Conservation (phyloP, 1,139 yeast genomes). For the Saccharomyces hybrid region DNA sequence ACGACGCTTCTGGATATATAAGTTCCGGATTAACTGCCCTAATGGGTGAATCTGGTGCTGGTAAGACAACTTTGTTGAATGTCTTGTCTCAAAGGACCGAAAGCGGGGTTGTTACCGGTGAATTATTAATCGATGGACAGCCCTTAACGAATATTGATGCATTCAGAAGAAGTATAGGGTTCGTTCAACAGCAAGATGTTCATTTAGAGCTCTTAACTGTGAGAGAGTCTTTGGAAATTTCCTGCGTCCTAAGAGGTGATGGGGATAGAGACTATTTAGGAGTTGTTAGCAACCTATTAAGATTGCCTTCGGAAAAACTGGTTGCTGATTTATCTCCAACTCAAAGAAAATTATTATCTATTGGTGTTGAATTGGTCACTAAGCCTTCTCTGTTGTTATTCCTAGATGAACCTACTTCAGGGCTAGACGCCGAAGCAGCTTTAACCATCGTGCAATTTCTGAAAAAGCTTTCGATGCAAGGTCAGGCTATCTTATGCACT, state of each 20-base stretch:
- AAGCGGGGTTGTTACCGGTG: conserved; percentile 48
- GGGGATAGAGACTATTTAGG: conserved; percentile 43
- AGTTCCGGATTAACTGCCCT: conserved; percentile 47
- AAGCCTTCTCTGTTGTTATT: conserved; percentile 42
- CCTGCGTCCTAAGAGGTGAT: conserved; percentile 45
- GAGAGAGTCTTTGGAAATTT: conserved; percentile 44
- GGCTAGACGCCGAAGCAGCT: conserved; percentile 44
- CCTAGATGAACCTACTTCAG: conserved; percentile 45
- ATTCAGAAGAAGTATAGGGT: conserved; percentile 49
- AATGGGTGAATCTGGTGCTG: conserved; percentile 61
- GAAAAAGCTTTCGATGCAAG: conserved; percentile 38
- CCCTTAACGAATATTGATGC: conserved; percentile 37
- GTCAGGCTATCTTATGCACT: conserved; percentile 43
- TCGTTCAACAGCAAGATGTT: conserved; percentile 54
- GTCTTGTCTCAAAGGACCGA: conserved; percentile 45
- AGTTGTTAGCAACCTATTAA: conserved; percentile 39
- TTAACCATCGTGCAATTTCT: conserved; percentile 41
- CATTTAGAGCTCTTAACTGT: conserved; percentile 46
- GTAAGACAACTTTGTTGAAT: conserved; percentile 51
- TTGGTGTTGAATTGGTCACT: conserved; percentile 46
- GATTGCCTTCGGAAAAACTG: conserved; percentile 27
- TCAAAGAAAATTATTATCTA: conserved; percentile 40
- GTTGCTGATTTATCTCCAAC: conserved; percentile 44
- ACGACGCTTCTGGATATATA: conserved; percentile 45
- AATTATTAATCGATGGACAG: conserved; percentile 46